Evolutionary conservation across 306 rosid species (phyloP), one percentile per base, ranked within the genome.

Genomic region (Astragalus glycyphyllos): DNA sequence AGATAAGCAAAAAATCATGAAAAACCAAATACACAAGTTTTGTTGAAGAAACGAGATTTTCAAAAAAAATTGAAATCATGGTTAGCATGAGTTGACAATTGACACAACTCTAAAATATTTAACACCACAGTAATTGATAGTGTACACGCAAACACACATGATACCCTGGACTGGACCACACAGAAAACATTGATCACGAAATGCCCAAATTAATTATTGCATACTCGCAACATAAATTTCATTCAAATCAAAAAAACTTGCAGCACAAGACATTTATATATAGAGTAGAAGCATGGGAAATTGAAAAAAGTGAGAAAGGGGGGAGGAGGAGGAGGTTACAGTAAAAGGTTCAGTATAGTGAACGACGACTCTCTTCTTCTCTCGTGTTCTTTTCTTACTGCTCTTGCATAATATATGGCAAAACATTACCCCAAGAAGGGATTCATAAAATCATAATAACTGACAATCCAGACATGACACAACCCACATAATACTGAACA

Each of bases 201-300:
- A 57, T 41, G 37, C 51, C 68, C 41, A 63, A 37, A 29, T 57
- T 54, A 37, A 65, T 14, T 17, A 77, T 59, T 14, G 12, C 48
- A 40, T 20, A 69, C 23, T 2, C 29, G 58, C 15, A 51, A 23
- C 37, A 42, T 11, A 70, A 29, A 46, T 41, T 51, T 35, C 40
- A 60, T 11, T 35, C 38, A 32, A 70, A 62, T 63, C 47, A 55
- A 46, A 44, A 51, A 54, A 55, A 32, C 45, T 56, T 46, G 69
- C 44, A 48, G 56, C 69, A 67, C 34, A 67, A 75, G 42, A 58
- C 38, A 48, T 55, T 58, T 73, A 76, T 38, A 49, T 38, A 47
- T 35, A 14, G 45, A 37, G 13, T 40, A 31, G 65, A 50, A 40
- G 57, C 41, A 20, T 49, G 57, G 35, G 23, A 58, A 63, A 40